Evolutionary conservation across 345 rosid genomes (phyloP), one percentile per base, ranked within the genome.

Genomic region (Reutealis trisperma): DNA sequence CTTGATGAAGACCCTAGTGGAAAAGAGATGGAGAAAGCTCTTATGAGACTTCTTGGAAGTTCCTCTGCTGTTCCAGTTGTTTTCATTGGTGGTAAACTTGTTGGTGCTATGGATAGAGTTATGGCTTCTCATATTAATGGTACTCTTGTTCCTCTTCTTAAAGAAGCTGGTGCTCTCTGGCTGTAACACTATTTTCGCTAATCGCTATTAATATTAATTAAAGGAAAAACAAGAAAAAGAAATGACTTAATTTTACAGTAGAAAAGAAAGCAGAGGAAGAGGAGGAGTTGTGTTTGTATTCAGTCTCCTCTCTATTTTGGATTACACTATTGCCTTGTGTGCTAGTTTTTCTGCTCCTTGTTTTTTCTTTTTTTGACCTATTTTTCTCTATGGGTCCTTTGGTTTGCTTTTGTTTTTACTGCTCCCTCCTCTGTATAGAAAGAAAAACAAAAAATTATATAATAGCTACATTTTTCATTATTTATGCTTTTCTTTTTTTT

Each of bases 61-160:
- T 87, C 96, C n/a, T 81, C 91, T 0, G 87, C 88, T n/a, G 85
- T 92, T 63, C 97, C 98, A 4, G 96, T 91, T n/a, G 98, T 94
- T 14, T 94, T 94, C 85, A 83, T 94, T 9, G 98, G 98, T 1
- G 98, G 98, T 0, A 94, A 91, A 79, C 94, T 94, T 8, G 92
- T 94, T 2, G 98, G 98, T 5, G 85, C 92, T 32, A 94, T 91
- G 97, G 98, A 94, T 62, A 79, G 89, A 81, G 97, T 94, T 84
- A 90, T 94, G 97, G 93, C 97, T 51, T 90, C 94, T 54, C 98
- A 94, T 80, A 94, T 94, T 71, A 94, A 91, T 72, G 98, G 97
- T 71, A 65, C 97, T 69, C 97, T 94, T 14, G 98, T 94, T 30
- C 98, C 98, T 67, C 96, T 94, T 42, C 96, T 94, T 77, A 94